Base-by-base conservation (phyloP, 768 basidiomycete genomes). In the Leccinum variicolor region DNA sequence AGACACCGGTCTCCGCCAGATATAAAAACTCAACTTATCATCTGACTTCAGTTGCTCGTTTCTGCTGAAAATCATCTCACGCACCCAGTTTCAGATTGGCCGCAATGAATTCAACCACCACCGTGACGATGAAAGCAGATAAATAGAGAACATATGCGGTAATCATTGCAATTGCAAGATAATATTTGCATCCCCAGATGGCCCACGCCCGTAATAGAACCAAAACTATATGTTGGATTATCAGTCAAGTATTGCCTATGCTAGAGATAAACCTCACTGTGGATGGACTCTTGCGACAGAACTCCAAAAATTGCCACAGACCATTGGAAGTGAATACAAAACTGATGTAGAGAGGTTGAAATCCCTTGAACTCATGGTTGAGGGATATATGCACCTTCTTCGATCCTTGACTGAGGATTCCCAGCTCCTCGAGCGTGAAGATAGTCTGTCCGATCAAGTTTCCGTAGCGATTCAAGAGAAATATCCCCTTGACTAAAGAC, bases 191-290 rank as follows among this genome's bases (percentile, higher is more conserved):
- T 10, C 61, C 58, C 64, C 58, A 66, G 14, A 63, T 54, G 11
- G 61, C 61, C 61, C 65, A 60, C 0, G 54, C 65, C 19, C 64
- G 58, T 17, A 63, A 11, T 36, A 66, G 34, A 14, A 66, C 54
- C 26, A 63, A 57, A 49, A 60, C 64, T 66, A 19, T 8, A 2
- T 21, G 9, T 7, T 25, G 10, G 5, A 25, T 15, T n/a, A 15
- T 50, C 25, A 55, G 26, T 21, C 3, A 21, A 14, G 43, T 14
- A 8, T 15, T 43, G 7, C 14, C 21, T 11, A 5, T 1, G 14
- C 0, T 13, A 19, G n/a, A 11, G 1, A 25, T 26, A 17, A 53
- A 9, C 25, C 65, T 49, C 41, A 65, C 64, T 29, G 15, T 48
- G 64, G 14, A 63, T 63, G 2, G 49, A 56, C 17, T 65, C 65